phyloP scores from a whole-genome alignment of 2,329 filamentous ascomycete species.

The Cordyceps tenuipes region DNA sequence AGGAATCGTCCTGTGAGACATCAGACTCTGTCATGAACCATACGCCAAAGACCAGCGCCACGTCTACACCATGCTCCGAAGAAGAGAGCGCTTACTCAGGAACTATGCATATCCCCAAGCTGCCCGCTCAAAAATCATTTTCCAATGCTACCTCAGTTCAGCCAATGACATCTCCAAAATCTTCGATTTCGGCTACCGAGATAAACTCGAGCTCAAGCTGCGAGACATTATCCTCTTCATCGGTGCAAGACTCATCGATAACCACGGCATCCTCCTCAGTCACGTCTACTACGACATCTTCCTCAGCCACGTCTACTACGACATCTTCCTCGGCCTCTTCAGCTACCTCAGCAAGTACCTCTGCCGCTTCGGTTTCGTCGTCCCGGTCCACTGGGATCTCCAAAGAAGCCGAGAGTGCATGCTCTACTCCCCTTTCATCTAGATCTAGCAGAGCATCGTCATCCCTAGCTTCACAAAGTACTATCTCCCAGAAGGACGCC shows the following conservation, averaged over 20 bases:
- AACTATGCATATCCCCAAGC: constrained; percentile 5
- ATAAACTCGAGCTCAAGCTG: neutral
- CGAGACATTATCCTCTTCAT: neutral
- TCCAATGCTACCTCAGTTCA: neutral
- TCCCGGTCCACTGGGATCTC: neutral
- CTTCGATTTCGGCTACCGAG: neutral
- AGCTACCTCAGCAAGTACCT: neutral
- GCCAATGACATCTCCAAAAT: neutral
- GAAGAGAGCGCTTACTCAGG: neutral
- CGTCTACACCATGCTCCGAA: neutral
- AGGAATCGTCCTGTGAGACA: neutral
- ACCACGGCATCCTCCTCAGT: neutral
- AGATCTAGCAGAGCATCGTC: neutral
- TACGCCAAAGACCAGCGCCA: neutral
- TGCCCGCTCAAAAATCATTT: neutral
- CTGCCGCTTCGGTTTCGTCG: neutral
- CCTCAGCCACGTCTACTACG: neutral
- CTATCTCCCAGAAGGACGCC: neutral
- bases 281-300: neutral
- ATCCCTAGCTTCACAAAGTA: neutral
- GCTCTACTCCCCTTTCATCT: neutral
- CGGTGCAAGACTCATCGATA: neutral
- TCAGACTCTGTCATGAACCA: neutral
- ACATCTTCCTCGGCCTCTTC: neutral
- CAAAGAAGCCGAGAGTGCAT: neutral